phyloP scores from a whole-genome alignment of 2,329 filamentous ascomycete species.

The Aschersonia sp. region DNA sequence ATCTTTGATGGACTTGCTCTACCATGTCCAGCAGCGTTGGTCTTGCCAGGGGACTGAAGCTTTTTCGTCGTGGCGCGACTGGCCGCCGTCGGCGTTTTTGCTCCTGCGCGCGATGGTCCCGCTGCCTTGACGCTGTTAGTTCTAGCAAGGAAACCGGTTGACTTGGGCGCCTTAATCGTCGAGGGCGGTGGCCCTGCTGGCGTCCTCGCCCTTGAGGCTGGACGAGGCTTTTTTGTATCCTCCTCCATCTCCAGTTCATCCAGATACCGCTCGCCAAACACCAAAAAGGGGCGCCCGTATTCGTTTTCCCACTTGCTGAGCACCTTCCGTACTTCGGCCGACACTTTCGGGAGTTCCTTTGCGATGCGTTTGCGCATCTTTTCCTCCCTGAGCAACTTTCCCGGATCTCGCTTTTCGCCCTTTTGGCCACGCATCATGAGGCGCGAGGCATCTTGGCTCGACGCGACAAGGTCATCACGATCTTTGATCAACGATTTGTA shows the following conservation, averaged over 20 bases:
- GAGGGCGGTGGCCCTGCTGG: constrained; percentile 48
- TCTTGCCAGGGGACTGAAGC: constrained; percentile 8
- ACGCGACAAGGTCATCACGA: constrained; percentile 73
- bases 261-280: constrained; percentile 83
- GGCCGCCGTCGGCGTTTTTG: constrained; percentile 42
- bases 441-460: constrained; percentile 87
- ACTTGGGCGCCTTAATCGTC: constrained; percentile 20
- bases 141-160: constrained; percentile 11
- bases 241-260: constrained; percentile 62
- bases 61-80: constrained; percentile 13
- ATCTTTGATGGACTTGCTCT: constrained; percentile 37
- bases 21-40: constrained; percentile 17
- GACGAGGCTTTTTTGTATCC: constrained; percentile 42
- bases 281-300: constrained; percentile 82
- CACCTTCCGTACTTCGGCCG: constrained; percentile 67
- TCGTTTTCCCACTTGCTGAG: constrained; percentile 86
- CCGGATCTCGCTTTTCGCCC: constrained; percentile 87
- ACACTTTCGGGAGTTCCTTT: constrained; percentile 88
- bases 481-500: constrained; percentile 75
- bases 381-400: constrained; percentile 85
- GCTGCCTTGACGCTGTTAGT: constrained; percentile 15
- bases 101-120: constrained; percentile 21
- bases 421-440: constrained; percentile 85
- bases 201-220: constrained; percentile 50
- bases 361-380: constrained; percentile 97